Evolutionary conservation across 169 alveolate genomes (phyloP).

Genomic region (Eimeria necatrix): DNA sequence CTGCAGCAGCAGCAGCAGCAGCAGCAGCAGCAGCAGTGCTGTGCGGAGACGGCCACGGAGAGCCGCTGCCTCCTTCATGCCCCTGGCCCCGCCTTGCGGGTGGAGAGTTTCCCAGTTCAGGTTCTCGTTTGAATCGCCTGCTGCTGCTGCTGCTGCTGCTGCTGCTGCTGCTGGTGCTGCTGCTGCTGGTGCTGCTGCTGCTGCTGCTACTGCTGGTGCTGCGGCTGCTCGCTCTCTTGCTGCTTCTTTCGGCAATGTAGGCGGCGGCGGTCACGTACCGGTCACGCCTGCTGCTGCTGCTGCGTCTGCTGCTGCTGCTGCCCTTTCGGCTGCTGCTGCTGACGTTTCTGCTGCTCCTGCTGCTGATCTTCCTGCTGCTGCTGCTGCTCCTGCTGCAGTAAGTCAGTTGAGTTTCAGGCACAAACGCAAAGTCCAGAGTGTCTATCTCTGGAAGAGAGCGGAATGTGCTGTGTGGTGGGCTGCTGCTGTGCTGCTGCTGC

Average conservation of each 20-base stretch:
- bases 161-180: neutral
- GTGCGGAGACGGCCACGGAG: neutral
- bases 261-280: too few relatives aligned
- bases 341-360: neutral
- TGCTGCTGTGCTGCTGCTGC: slow-evolving; percentile 29
- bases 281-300: too few relatives aligned
- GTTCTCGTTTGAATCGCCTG: slow-evolving; percentile 15
- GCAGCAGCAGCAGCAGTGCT: slow-evolving; percentile 19
- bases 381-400: neutral
- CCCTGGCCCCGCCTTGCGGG: neutral
- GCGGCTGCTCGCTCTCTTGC: neutral
- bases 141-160: slow-evolving; percentile 44
- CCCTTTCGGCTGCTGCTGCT: neutral
- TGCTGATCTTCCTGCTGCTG: neutral
- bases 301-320: too few relatives aligned
- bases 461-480: neutral
- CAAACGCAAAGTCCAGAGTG: neutral
- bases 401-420: neutral
- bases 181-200: neutral
- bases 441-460: slow-evolving; percentile 11
- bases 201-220: neutral
- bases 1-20: slow-evolving; percentile 32
- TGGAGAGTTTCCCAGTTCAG: slow-evolving; percentile 24
- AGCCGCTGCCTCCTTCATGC: neutral
- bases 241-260: neutral